Base-by-base conservation (phyloP, 2,329 filamentous ascomycete species). In the Plectosphaerella sp. region DNA sequence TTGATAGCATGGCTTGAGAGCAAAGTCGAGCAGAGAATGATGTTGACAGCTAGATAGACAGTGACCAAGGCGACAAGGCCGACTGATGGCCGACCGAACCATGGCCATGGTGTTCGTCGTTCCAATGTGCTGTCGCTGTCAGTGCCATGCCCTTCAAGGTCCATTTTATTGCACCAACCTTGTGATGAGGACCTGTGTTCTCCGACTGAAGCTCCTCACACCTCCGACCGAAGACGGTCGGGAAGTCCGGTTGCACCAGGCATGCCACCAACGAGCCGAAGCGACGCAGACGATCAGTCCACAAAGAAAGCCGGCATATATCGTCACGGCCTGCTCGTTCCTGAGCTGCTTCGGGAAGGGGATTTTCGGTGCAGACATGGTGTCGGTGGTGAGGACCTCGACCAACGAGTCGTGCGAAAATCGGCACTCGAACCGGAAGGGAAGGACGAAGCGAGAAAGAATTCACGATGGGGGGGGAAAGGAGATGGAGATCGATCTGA, bases 321-420 rank as follows among this genome's bases (percentile, higher is more conserved):
- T 28, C 25, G 45, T 52, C 16, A 54, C 6, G n/a, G 50, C 37
- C 33, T 54, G 33, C 25, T 54, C 52, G 16, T 54, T 54, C 8
- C 35, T 39, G n/a, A 15, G 35, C 18, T 52, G 50, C 41, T 52
- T 54, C 28, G 28, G 28, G 11, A 33, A 33, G 8, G 28, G 28
- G 3, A 33, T 33, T 33, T 33, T 33, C 28, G 28, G 28, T 33
- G 28, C 28, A 12, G 28, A 33, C 28, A 33, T 33, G 28, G 8
- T 12, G 8, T 33, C 28, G 11, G 28, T 33, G 28, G 28, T 33
- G 28, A 33, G 4, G 28, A 33, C 8, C 3, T 2, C 4, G 11
- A 12, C 28, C 28, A 7, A 33, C 28, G 11, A 33, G 28, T 33
- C 28, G 8, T 33, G 28, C 28, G 28, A 33, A 33, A 33, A 33